A percentile compares a stretch with the other conserved stretches of the same genome.
Evolutionary conservation across 163 green algal species (phyloP).

Genomic region (Scenedesmus sp.): DNA sequence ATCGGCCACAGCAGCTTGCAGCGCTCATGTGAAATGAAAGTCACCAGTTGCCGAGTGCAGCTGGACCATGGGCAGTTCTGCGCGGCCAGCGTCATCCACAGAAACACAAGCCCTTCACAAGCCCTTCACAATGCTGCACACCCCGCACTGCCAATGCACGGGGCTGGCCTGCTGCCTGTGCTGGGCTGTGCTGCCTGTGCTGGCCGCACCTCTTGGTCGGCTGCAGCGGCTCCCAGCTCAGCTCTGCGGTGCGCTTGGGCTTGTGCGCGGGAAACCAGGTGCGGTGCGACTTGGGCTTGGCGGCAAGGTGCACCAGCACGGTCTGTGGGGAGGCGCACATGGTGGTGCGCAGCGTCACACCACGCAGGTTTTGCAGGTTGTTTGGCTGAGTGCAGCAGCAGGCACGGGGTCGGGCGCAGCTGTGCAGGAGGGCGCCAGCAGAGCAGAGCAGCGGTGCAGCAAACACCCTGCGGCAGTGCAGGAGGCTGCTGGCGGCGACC

Average conservation of each 20-base stretch:
- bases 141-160: neutral
- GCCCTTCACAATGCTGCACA: neutral
- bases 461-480: neutral
- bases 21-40: neutral
- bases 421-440: too few species aligned
- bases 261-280: constrained; percentile 43
- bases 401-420: too few species aligned
- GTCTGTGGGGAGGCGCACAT: constrained; percentile 31
- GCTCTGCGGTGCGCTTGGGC: neutral
- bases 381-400: too few species aligned
- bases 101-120: too few species aligned
- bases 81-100: too few species aligned
- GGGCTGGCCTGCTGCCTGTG: neutral
- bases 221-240: constrained; percentile 39
- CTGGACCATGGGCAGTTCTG: neutral
- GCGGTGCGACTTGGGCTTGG: constrained; percentile 43
- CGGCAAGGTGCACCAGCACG: constrained; percentile 25
- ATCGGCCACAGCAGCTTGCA: neutral
- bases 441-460: neutral
- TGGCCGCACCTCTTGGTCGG: constrained; percentile 32
- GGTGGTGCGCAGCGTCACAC: too few species aligned
- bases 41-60: neutral
- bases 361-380: too few species aligned
- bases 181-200: too few species aligned
- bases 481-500: neutral